Conservation (phyloP, 208 protist species). For the Trypanosoma cruzi region DNA sequence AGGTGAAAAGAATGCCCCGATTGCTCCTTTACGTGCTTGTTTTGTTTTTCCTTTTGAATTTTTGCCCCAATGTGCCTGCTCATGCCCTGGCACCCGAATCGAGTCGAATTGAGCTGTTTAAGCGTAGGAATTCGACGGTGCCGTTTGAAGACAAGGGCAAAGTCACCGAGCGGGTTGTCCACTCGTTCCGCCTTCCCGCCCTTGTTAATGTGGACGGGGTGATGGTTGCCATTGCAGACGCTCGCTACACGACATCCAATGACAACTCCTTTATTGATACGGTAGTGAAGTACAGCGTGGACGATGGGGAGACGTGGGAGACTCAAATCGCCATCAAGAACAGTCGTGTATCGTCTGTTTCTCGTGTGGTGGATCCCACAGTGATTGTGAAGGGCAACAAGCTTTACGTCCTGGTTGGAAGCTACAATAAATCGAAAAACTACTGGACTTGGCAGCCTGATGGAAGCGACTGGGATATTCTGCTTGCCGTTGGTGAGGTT, state of each 20-base stretch:
- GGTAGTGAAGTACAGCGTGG: constrained; percentile 6
- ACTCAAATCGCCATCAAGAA: constrained; percentile 23
- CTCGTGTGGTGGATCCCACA: constrained; percentile 20
- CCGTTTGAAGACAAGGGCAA: constrained; percentile 7
- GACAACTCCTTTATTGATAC: constrained; percentile 24
- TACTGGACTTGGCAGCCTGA: constrained; percentile 7
- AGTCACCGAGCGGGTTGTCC: not conserved
- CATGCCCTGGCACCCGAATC: too few relatives aligned
- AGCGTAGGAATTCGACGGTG: not conserved
- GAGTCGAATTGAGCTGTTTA: constrained; percentile 4
- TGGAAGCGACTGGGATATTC: constrained; percentile 15
- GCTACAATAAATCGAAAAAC: not conserved
- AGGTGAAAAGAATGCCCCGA: too few relatives aligned
- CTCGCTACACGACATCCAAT: not conserved
- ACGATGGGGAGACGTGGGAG: constrained; percentile 10
- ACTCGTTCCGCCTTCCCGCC: constrained; percentile 17
- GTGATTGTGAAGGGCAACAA: constrained; percentile 24
- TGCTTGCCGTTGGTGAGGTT: constrained; percentile 11
- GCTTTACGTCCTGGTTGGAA: constrained; percentile 12
- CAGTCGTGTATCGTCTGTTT: not conserved
- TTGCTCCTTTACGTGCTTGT: too few relatives aligned
- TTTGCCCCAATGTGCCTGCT: too few relatives aligned
- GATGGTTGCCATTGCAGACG: constrained; percentile 10
- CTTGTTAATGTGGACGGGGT: constrained; percentile 19
- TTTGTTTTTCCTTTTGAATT: too few relatives aligned